Conservation (phyloP, 352 stramenopile genomes). For the Globisporangium echinulatum region DNA sequence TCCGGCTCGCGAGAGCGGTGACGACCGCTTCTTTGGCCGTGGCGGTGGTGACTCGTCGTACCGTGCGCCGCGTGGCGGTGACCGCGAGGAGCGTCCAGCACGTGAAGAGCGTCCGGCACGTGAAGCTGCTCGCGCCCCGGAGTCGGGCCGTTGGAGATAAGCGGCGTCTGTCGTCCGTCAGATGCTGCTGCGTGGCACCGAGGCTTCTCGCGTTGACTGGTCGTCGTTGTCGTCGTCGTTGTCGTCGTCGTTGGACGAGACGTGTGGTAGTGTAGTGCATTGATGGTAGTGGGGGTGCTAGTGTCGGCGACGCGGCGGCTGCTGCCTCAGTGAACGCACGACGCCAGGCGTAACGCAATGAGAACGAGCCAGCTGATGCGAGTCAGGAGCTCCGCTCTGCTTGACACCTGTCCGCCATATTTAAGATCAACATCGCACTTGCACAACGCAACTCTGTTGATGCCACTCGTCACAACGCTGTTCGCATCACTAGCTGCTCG, state of each 20-base stretch:
- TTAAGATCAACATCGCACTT: background rate
- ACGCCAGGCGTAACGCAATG: constrained; percentile 3
- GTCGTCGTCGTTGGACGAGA: background rate
- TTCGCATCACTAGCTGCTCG: too few relatives aligned
- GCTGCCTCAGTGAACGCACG: background rate
- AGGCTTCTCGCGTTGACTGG: too few relatives aligned
- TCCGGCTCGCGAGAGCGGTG: background rate
- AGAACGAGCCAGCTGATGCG: constrained; percentile 1
- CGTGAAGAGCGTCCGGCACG: too few relatives aligned
- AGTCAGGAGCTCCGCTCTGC: background rate
- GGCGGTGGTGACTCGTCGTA: constrained; percentile 44
- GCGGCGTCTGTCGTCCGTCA: background rate
- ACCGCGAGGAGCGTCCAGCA: too few relatives aligned
- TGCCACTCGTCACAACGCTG: too few relatives aligned
- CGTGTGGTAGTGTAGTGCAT: background rate
- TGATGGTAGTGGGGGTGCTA: background rate
- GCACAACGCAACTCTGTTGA: background rate
- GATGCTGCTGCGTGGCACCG: background rate
- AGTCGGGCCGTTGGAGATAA: constrained; percentile 70
- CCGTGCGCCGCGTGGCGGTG: constrained; percentile 34
- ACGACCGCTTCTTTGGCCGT: constrained; percentile 27
- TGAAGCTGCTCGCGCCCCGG: constrained; percentile 34
- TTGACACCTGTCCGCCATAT: background rate
- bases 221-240: background rate
- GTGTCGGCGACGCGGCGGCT: background rate